These are phyloP conservation scores for Piromyces sp. DNA, from an alignment of 192 early-diverging fungal species.

Conservation along the genomic window DNA sequence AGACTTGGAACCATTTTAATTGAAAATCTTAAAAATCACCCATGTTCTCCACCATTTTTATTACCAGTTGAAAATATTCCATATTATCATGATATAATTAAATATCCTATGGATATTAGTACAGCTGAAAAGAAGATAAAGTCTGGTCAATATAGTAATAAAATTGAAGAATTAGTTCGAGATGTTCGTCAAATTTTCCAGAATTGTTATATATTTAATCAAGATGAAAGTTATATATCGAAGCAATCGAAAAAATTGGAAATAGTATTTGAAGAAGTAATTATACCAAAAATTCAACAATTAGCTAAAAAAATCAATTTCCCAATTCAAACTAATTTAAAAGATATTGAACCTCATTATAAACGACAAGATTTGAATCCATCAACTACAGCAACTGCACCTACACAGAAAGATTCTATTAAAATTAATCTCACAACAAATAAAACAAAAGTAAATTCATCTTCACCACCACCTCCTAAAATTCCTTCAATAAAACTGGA, in stretches of 20 bases:
- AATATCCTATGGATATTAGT: conserved; percentile 53
- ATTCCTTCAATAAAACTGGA: background rate
- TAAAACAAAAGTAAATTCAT: background rate
- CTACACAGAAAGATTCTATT: background rate
- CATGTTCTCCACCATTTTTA: conserved; percentile 30
- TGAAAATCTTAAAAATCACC: conserved; percentile 18
- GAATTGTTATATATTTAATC: background rate
- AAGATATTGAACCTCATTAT: background rate
- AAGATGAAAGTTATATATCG: background rate
- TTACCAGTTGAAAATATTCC: conserved; percentile 51
- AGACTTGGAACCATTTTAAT: conserved; percentile 6
- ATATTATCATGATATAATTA: conserved; percentile 41
- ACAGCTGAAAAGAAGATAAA: conserved; percentile 40
- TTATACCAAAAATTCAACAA: background rate
- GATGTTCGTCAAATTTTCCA: conserved; percentile 44
- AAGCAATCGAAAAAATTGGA: background rate
- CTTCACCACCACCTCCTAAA: background rate
- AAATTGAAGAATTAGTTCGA: conserved; percentile 25
- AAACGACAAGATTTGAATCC: background rate
- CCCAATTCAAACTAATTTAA: background rate
- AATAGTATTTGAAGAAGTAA: background rate
- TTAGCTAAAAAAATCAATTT: background rate
- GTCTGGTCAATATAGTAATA: conserved; percentile 16
- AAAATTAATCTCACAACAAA: background rate
- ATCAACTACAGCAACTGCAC: background rate